Conservation (phyloP, 139 green algal species). For the Edaphochlamys debaryana region DNA sequence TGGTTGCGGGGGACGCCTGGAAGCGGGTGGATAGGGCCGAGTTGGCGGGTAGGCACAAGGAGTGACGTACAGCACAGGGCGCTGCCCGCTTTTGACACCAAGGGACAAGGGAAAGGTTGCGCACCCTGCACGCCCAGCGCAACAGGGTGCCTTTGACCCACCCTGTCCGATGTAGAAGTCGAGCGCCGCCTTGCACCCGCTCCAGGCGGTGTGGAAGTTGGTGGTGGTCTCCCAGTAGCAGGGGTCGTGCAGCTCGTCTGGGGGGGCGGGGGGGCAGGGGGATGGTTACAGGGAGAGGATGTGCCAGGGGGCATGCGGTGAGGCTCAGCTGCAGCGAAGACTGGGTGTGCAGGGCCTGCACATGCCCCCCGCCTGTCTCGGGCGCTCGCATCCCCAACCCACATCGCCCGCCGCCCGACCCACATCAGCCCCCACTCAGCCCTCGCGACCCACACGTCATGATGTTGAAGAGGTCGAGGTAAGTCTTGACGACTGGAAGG, state of each 20-base stretch:
- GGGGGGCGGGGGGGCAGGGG: not conserved
- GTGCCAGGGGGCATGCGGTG: too few relatives aligned
- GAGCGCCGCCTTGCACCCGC: not conserved
- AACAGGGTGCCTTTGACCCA: too few relatives aligned
- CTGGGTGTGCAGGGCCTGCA: too few relatives aligned
- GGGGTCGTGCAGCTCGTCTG: constrained; percentile 31
- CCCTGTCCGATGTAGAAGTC: constrained; percentile 14
- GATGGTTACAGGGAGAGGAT: too few relatives aligned
- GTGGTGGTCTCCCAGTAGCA: constrained; percentile 40
- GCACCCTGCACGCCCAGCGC: too few relatives aligned
- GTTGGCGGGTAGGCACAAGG: not conserved
- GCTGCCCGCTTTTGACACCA: not conserved
- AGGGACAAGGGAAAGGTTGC: too few relatives aligned
- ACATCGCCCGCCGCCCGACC: too few relatives aligned
- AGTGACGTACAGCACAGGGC: not conserved
- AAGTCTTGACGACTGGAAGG: not conserved
- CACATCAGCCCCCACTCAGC: not conserved
- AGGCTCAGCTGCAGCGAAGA: too few relatives aligned
- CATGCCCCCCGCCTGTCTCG: too few relatives aligned
- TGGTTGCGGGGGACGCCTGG: constrained; percentile 13
- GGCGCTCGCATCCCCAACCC: too few relatives aligned
- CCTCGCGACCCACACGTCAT: constrained; percentile 12
- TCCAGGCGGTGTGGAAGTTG: constrained; percentile 33
- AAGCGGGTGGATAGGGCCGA: too few relatives aligned
- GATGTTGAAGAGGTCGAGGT: constrained; percentile 36